Base-by-base conservation (phyloP, 2,329 filamentous ascomycete genomes). In the Talaromyces funiculosus region DNA sequence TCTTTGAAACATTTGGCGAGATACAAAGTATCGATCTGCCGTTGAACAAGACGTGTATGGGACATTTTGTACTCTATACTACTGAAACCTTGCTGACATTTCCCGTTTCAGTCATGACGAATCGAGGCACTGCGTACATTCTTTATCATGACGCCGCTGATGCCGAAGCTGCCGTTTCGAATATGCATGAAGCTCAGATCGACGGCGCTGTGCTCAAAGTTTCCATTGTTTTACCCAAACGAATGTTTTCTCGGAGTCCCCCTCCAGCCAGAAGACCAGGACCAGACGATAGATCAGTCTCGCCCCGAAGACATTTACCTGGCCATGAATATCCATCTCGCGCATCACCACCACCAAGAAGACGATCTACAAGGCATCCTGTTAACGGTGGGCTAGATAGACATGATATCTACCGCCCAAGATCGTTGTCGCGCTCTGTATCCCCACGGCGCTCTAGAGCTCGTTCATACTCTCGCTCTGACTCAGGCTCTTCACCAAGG, bases 151-250 rank as follows among this genome's bases (percentile, higher is more conserved):
- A 88, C 65, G 85, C 92, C 65, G 81, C 84, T 54, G 89, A 93
- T 64, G 93, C 94, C 24, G 91, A 97, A 75, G 82, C 86, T 14
- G 94, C 94, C 29, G 95, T 97, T 67, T 86, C 92, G 18, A 90
- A 96, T 72, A 97, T 99, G 94, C 94, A 99, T 75, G 94, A 99
- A 77, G 91, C 90, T n/a, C 90, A 96, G 71, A 78, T 96, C 29
- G 92, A 97, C 73, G 92, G 92, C 56, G 85, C 87, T 22, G 81
- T 86, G 40, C 87, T 97, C 69, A 89, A 88, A 69, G 92, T 97
- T 53, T 94, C 90, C 47, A 94, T 97, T 66, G 90, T 96, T 26
- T 81, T 96, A 37, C 91, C 91, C 0, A 85, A 89, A 54, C 86
- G 89, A 68, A 90, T 91, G 67, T 90, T 96, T 69, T 92, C 90